Evolutionary conservation across 225 moss, liverwort and hornwort genomes (phyloP).

Genomic region (Rhytidiadelphus loreus): DNA sequence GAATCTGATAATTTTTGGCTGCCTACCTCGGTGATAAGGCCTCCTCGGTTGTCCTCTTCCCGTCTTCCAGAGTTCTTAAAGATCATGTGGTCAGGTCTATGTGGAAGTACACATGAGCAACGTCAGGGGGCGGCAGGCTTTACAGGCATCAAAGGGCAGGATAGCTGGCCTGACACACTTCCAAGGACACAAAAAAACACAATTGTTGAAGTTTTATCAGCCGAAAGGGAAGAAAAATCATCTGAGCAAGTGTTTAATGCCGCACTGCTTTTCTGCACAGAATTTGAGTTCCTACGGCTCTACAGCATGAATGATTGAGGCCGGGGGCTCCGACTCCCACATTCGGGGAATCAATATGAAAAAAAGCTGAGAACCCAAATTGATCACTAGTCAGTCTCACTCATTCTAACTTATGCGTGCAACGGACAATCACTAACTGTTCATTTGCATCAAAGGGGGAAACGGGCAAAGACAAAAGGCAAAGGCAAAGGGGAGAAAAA

Average conservation of each 20-base stretch:
- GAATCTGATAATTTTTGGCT: neutral
- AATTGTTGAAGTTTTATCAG: neutral
- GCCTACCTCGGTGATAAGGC: neutral
- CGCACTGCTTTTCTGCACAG: neutral
- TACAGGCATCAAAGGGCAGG: neutral
- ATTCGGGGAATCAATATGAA: neutral
- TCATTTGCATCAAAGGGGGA: neutral
- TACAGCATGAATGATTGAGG: neutral
- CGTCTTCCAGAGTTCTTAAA: neutral
- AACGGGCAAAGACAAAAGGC: no score
- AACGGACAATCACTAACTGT: neutral
- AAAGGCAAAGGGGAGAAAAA: neutral
- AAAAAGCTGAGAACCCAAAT: neutral
- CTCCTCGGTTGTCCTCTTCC: neutral
- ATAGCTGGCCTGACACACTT: conserved; percentile 27
- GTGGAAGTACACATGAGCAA: conserved; percentile 30
- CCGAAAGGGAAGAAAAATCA: neutral
- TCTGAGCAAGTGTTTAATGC: neutral
- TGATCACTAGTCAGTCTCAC: neutral
- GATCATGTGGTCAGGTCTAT: conserved; percentile 14
- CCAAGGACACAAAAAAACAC: neutral
- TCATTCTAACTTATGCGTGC: neutral
- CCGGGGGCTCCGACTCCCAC: neutral
- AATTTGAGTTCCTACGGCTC: neutral
- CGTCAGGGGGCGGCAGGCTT: conserved; percentile 17